Evolutionary conservation across 2,329 filamentous ascomycete genomes (phyloP).

Genomic region (Colletotrichum eleusines): DNA sequence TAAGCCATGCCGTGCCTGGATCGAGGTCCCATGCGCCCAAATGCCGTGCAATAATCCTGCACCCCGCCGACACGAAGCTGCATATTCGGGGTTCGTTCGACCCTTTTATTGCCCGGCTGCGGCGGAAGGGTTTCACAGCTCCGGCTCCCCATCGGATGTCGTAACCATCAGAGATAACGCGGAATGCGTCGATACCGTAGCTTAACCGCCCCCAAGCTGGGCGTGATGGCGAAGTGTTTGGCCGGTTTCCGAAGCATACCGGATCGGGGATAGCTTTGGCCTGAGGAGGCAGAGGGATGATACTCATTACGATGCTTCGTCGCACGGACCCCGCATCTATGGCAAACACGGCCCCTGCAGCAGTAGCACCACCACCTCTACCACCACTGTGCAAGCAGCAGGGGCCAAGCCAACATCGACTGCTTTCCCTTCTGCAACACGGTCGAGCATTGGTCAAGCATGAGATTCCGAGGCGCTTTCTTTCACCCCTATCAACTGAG

Average conservation of each 20-base stretch:
- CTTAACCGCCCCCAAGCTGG: neutral
- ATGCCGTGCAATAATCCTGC: constrained; percentile 20
- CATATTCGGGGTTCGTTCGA: constrained; percentile 1
- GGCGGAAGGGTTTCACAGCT: neutral
- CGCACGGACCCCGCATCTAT: constrained; percentile 38
- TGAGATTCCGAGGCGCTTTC: constrained; percentile 41
- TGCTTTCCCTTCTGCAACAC: constrained; percentile 3
- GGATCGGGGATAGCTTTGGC: constrained; percentile 27
- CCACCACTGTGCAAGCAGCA: constrained; percentile 33
- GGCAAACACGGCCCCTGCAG: constrained; percentile 35
- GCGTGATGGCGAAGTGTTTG: neutral
- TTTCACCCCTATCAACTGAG: constrained; percentile 7
- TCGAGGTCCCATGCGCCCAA: constrained; percentile 32
- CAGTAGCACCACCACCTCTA: constrained; percentile 19
- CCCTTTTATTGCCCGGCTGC: constrained; percentile 2
- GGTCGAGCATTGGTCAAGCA: constrained; percentile 34
- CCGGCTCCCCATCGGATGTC: neutral
- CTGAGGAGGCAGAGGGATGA: constrained; percentile 5
- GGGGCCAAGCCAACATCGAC: constrained; percentile 31
- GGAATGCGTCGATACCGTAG: neutral
- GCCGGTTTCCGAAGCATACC: neutral
- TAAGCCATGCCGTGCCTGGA: neutral
- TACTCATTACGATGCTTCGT: constrained; percentile 12
- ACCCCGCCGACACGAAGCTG: constrained; percentile 11
- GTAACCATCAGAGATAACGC: neutral